A percentile compares a stretch with the other conserved stretches of the same genome.
Evolutionary conservation across 1,139 yeast genomes (phyloP).

Genomic region (Saccharomyces hybrid): DNA sequence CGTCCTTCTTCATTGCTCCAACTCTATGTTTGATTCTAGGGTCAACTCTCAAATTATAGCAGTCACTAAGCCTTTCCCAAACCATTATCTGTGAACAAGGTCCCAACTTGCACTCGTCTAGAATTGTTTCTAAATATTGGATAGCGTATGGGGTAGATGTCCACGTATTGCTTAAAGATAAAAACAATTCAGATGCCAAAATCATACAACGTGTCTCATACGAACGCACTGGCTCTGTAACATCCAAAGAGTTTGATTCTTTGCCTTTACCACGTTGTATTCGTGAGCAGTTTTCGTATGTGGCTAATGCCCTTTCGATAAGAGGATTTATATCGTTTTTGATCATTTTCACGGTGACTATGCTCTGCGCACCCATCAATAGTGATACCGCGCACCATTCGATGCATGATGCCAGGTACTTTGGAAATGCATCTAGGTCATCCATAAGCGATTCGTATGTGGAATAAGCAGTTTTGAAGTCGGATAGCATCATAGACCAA

Average conservation of each 20-base stretch:
- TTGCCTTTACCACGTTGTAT: slow-evolving; percentile 9
- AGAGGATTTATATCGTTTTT: slow-evolving; percentile 54
- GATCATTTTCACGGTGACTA: slow-evolving; percentile 52
- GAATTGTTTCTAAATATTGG: slow-evolving; percentile 34
- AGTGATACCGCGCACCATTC: slow-evolving; percentile 80
- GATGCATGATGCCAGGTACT: slow-evolving; percentile 72
- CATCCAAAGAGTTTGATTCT: slow-evolving; percentile 9
- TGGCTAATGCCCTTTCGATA: slow-evolving; percentile 40
- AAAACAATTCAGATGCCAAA: slow-evolving; percentile 33
- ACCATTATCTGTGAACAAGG: slow-evolving; percentile 37
- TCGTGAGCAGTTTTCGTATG: slow-evolving; percentile 26
- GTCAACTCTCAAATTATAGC: slow-evolving; percentile 33
- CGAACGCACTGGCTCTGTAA: slow-evolving; percentile 23
- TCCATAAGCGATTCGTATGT: slow-evolving; percentile 78
- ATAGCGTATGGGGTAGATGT: slow-evolving; percentile 36
- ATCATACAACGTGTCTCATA: slow-evolving; percentile 36
- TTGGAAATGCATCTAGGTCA: slow-evolving; percentile 46
- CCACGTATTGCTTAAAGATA: slow-evolving; percentile 37
- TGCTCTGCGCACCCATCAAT: slow-evolving; percentile 59
- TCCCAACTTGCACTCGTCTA: slow-evolving; percentile 30
- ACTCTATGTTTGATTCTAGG: slow-evolving; percentile 26
- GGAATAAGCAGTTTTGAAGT: slow-evolving; percentile 76
- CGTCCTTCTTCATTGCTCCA: slow-evolving; percentile 6
- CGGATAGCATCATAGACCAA: slow-evolving; percentile 83
- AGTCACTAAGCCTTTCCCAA: slow-evolving; percentile 43